Base-by-base conservation (phyloP, 2,329 filamentous ascomycete genomes). In the Macroventuria anomochaeta region DNA sequence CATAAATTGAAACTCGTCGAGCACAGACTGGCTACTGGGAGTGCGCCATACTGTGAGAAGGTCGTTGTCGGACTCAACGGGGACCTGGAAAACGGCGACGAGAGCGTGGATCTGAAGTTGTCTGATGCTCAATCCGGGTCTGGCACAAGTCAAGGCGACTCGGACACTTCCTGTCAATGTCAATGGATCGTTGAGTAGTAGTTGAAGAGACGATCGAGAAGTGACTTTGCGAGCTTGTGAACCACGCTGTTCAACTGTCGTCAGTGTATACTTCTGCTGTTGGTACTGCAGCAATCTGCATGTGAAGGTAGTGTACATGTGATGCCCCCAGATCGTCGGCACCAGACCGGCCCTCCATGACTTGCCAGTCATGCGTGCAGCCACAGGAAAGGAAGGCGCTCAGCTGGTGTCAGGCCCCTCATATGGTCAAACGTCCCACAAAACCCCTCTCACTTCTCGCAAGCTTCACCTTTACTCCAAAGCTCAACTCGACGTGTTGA, bases 1-100 rank as follows among this genome's bases (percentile, higher is more conserved):
- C 67, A 65, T 48, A 53, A 52, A n/a, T 7, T 70, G 21, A 64
- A 65, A 33, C 47, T 72, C 11, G 43, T 58, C 11, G 69, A 72
- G 46, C 52, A 63, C 15, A 56, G 53, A 25, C n/a, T 32, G n/a
- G 43, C 57, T 7, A 53, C 60, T 15, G 58, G 50, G 3, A 63
- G 57, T 21, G 42, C 20, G 1, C 60, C 68, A 6, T 68, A 64
- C 28, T 70, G 67, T 38, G 55, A 64, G 39, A 66, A 60, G 29
- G 53, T 51, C 1, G 40, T 44, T 12, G 53, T 55, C 4, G 37
- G 31, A 12, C 4, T n/a, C 7, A 7, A 46, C 1, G 46, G 41
- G 18, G 26, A 26, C 6, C 31, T 55, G 5, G 36, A 33, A 18
- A 26, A 32, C 12, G 10, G 31, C 6, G 31, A 25, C 32, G 41